Conservation (phyloP, 805 yeast species). For the Starmerella bombicola region DNA sequence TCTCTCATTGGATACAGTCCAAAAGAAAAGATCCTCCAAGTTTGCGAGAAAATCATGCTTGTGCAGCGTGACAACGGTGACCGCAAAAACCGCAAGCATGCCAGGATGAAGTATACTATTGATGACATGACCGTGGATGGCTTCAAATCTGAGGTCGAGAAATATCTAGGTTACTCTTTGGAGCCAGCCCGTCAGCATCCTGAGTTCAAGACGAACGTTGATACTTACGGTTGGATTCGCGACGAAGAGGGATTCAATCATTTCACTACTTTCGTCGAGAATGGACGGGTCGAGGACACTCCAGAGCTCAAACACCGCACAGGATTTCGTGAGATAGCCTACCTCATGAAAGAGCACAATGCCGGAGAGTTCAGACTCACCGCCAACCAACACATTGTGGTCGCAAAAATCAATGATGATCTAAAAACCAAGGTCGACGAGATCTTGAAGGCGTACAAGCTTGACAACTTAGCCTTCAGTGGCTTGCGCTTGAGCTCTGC, state of each 20-base stretch:
- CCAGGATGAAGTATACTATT: conserved; percentile 90
- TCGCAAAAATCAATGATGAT: conserved; percentile 59
- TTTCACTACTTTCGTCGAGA: conserved; percentile 87
- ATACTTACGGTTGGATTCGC: conserved; percentile 85
- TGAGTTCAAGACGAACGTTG: conserved; percentile 74
- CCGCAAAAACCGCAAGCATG: conserved; percentile 92
- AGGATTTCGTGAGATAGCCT: conserved; percentile 71
- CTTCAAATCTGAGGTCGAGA: conserved; percentile 71
- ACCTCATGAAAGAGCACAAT: conserved; percentile 40
- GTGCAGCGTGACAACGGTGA: conserved; percentile 94
- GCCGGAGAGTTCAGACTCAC: conserved; percentile 79
- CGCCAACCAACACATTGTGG: conserved; percentile 85
- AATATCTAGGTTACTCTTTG: conserved; percentile 63
- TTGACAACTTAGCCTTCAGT: conserved; percentile 72
- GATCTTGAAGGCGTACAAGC: conserved; percentile 56
- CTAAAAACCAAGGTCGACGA: conserved; percentile 51
- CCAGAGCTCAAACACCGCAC: conserved; percentile 80
- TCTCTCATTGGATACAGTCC: conserved; percentile 68
- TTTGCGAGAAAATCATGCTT: conserved; percentile 82
- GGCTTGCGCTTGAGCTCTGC: conserved; percentile 82
- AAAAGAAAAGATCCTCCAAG: conserved; percentile 55
- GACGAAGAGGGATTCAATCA: conserved; percentile 70
- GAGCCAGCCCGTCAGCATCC: conserved; percentile 52
- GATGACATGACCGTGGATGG: conserved; percentile 87
- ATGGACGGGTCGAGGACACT: conserved; percentile 91